Conservation (phyloP, 495 filamentous ascomycete genomes). For the Aspergillus steynii region DNA sequence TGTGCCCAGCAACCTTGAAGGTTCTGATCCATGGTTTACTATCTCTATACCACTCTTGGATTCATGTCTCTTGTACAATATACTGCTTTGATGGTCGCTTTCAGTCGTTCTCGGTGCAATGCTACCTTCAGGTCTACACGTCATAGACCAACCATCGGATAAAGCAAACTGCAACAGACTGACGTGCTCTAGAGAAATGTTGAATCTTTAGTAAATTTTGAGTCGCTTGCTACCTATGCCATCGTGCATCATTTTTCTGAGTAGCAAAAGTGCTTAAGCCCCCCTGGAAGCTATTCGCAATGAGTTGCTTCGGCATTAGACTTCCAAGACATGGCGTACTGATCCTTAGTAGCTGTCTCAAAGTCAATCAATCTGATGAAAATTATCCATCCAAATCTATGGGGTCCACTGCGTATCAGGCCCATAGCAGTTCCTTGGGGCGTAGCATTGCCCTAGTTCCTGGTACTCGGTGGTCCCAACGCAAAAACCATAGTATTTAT, state of each 20-base stretch:
- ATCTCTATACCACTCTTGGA: neutral
- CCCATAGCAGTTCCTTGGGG: neutral
- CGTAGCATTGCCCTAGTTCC: neutral
- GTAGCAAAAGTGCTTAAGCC: neutral
- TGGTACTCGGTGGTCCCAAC: neutral
- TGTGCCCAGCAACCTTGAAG: neutral
- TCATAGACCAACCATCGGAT: conserved; percentile 10
- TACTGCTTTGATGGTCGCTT: neutral
- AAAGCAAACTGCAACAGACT: neutral
- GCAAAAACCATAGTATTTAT: conserved; percentile 8
- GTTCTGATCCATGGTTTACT: neutral
- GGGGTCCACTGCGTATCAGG: neutral
- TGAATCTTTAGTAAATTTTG: no score
- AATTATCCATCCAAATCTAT: no score
- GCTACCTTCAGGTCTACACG: conserved; percentile 17
- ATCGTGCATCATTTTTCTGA: neutral
- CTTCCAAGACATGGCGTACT: neutral
- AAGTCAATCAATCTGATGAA: no score
- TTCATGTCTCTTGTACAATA: neutral
- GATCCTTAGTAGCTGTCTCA: neutral
- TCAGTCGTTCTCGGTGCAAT: conserved; percentile 12
- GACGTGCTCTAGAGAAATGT: neutral
- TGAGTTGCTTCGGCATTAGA: neutral
- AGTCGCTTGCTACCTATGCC: no score
- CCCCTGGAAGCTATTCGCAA: neutral